Evolutionary conservation across 1,284 basidiomycete species (phyloP).

Genomic region (Marasmius fiardii): DNA sequence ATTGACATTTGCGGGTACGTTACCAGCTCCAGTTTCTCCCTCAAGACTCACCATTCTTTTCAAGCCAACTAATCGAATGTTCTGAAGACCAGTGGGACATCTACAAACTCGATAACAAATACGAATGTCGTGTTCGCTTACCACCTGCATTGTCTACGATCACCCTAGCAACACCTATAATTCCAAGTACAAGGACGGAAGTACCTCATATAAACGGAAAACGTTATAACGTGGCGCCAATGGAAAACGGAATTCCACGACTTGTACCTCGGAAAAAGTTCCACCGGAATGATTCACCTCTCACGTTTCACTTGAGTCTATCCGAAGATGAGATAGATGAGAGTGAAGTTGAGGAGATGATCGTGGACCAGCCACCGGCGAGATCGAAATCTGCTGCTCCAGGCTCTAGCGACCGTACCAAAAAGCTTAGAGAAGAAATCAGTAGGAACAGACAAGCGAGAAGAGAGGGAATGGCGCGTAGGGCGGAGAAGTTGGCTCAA

Average conservation of each 20-base stretch:
- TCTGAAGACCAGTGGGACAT: conserved; percentile 80
- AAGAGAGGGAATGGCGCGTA: conserved; percentile 29
- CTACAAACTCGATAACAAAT: conserved; percentile 71
- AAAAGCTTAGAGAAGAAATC: conserved; percentile 25
- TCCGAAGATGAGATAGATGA: conserved; percentile 23
- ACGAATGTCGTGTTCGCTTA: conserved; percentile 55
- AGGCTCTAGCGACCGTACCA: conserved; percentile 18
- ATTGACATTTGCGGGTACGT: conserved; percentile 68
- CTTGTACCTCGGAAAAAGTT: conserved; percentile 27
- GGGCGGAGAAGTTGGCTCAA: conserved; percentile 23
- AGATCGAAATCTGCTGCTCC: conserved; percentile 12
- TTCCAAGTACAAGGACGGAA: conserved; percentile 10
- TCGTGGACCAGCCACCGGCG: conserved; percentile 36
- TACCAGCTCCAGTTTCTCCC: conserved; percentile 8
- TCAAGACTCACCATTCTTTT: neutral
- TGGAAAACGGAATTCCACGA: conserved; percentile 12
- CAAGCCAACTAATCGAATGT: conserved; percentile 47
- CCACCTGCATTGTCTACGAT: conserved; percentile 42
- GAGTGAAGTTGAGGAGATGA: conserved; percentile 58
- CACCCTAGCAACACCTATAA: conserved; percentile 21
- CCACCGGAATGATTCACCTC: conserved; percentile 8
- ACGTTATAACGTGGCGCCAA: conserved; percentile 13
- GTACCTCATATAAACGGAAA: conserved; percentile 14
- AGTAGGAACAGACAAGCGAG: conserved; percentile 31
- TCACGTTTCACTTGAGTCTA: conserved; percentile 4